These are phyloP conservation scores for Colletotrichum horii DNA, from an alignment of 2,329 filamentous ascomycete species.

Conservation along the genomic window DNA sequence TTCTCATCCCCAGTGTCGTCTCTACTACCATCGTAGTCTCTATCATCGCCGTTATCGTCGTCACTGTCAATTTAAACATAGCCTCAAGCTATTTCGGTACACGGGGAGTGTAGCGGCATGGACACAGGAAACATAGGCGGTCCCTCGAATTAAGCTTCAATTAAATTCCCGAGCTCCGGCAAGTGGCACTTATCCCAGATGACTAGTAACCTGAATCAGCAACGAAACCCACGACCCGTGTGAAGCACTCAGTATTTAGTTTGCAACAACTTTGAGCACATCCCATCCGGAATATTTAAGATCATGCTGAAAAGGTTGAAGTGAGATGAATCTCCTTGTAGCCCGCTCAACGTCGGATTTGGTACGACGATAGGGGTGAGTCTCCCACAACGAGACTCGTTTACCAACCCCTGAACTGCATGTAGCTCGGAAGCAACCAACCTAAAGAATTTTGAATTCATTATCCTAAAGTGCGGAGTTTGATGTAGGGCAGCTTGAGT, in stretches of 20 bases:
- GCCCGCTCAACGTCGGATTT: background rate
- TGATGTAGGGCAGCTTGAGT: background rate
- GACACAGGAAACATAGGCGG: background rate
- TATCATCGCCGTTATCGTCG: background rate
- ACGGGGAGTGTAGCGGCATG: background rate
- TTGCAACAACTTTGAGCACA: background rate
- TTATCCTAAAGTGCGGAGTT: background rate
- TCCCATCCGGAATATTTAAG: background rate
- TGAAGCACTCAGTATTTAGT: background rate
- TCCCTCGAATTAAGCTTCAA: background rate
- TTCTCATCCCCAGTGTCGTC: background rate
- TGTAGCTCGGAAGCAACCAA: background rate
- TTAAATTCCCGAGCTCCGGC: background rate
- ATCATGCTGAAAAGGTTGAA: background rate
- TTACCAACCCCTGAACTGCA: background rate
- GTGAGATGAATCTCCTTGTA: background rate
- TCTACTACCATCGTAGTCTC: background rate
- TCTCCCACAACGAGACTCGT: background rate
- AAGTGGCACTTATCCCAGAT: background rate
- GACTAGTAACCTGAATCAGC: background rate
- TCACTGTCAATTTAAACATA: background rate
- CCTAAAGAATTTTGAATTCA: background rate
- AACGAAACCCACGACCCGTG: background rate
- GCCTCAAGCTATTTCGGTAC: background rate
- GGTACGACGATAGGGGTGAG: background rate